Base-by-base conservation (phyloP, 2,329 filamentous ascomycete genomes). In the Pestalotiopsis sp. region DNA sequence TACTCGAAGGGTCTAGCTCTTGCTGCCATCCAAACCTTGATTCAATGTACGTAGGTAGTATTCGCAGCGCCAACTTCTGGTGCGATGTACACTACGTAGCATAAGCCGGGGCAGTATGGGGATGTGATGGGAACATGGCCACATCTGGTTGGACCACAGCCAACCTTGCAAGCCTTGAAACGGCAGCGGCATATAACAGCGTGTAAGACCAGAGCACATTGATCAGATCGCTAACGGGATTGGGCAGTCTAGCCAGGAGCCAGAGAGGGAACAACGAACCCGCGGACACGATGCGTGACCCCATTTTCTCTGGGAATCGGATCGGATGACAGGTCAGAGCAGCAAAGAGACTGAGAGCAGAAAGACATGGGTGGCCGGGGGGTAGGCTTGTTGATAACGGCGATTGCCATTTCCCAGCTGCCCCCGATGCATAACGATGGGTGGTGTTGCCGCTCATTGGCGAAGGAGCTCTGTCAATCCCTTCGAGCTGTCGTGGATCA, bases 261-360 rank as follows among this genome's bases (percentile, higher is more conserved):
- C 27, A 17, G 14, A 13, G 17, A n/a, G 59, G 25, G 59, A 31
- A 31, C 27, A 31, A 31, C 27, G 27, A 31, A 31, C 27, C 27
- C 6, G 27, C 27, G 27, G 27, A 31, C 27, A 31, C n/a, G 36
- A 36, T 61, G 27, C 27, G 36, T 39, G 31, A 61, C 31, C 59
- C 31, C 7, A 38, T 20, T 61, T 9, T 6, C 31, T n/a, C 45
- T n/a, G 45, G 45, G 45, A n/a, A 52, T 52, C 45, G 9, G 27
- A 61, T 61, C 59, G 59, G n/a, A 61, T 61, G 59, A 61, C 25
- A 61, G 31, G 25, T 61, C 59, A 61, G 17, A 20, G 59, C 45
- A n/a, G 27, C 27, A 31, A 31, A 27, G 27, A 31, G 27, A 31
- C n/a, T n/a, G n/a, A n/a, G n/a, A 31, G 6, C 6, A 45, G 41